These are phyloP conservation scores for Clarireedia homoeocarpa DNA, from an alignment of 2,329 filamentous ascomycete genomes.

Conservation along the genomic window DNA sequence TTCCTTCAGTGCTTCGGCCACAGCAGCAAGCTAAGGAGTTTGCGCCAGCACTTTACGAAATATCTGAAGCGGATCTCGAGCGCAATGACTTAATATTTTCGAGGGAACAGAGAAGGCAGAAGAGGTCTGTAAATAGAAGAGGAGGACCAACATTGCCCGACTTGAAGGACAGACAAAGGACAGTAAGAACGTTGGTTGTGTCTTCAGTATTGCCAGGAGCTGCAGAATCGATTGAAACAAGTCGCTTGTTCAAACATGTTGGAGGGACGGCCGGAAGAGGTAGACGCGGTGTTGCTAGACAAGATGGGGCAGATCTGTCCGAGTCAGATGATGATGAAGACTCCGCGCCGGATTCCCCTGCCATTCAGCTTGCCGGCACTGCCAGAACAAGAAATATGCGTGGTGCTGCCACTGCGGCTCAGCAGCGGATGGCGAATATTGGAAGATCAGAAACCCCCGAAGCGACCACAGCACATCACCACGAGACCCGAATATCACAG, in stretches of 20 bases:
- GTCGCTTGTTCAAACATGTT: conserved; percentile 75
- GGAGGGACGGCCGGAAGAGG: conserved; percentile 47
- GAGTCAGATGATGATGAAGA: conserved; percentile 92
- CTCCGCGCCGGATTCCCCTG: conserved; percentile 78
- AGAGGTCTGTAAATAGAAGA: conserved; percentile 87
- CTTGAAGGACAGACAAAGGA: conserved; percentile 87
- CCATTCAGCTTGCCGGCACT: conserved; percentile 66
- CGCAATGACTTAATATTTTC: conserved; percentile 88
- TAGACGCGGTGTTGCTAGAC: conserved; percentile 44
- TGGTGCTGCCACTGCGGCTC: conserved; percentile 77
- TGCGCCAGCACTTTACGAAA: conserved; percentile 86
- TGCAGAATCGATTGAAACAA: conserved; percentile 71
- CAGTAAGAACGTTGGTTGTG: conserved; percentile 84
- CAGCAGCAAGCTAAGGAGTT: conserved; percentile 92
- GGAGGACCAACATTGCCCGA: conserved; percentile 93
- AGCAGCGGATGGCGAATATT: conserved; percentile 76
- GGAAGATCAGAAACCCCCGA: conserved; percentile 88
- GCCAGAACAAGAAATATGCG: conserved; percentile 83
- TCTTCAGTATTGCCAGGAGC: conserved; percentile 89
- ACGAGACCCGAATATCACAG: conserved; percentile 63
- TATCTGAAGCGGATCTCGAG: conserved; percentile 85
- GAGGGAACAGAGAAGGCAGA: conserved; percentile 87
- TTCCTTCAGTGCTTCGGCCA: conserved; percentile 77
- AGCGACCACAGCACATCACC: conserved; percentile 55
- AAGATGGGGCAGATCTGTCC: conserved; percentile 51